Evolutionary conservation across 208 protist species (phyloP).

Genomic region (Vickermania spadyakhi): DNA sequence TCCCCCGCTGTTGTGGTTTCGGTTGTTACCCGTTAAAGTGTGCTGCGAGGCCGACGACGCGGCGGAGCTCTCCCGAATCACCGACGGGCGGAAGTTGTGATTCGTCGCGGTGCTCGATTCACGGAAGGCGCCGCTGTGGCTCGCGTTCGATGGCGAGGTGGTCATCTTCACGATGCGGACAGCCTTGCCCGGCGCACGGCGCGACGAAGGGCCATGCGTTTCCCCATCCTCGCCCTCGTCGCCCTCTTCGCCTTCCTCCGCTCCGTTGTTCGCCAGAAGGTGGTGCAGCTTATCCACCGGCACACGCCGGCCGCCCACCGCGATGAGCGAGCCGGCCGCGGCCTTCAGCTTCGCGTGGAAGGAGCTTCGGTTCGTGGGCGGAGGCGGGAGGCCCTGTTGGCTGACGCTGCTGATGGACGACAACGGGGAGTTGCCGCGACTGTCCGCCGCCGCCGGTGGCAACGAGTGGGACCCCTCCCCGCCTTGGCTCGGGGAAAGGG

Average conservation of each 20-base stretch:
- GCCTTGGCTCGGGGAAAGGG: too few species aligned
- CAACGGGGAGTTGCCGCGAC: neutral
- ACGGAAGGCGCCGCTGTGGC: neutral
- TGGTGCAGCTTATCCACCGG: constrained; percentile 70
- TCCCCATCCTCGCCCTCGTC: constrained; percentile 9
- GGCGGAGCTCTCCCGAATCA: neutral
- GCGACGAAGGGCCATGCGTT: neutral
- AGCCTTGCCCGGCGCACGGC: neutral
- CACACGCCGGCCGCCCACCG: constrained; percentile 66
- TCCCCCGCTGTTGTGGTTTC: neutral
- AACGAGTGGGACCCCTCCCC: too few species aligned
- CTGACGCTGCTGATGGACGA: constrained; percentile 2
- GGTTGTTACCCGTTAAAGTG: neutral
- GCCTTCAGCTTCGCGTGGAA: constrained; percentile 23
- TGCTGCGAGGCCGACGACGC: neutral
- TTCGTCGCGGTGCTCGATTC: neutral
- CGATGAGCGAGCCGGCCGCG: constrained; percentile 39
- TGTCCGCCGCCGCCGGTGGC: neutral
- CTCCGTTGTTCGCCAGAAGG: constrained; percentile 8
- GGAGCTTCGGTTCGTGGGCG: constrained; percentile 10
- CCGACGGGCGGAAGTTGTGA: neutral
- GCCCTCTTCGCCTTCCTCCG: neutral
- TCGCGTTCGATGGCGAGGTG: neutral
- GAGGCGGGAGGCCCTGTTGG: constrained; percentile 2
- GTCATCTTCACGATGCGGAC: neutral